Evolutionary conservation across 1,139 yeast species (phyloP).

Genomic region (Lodderomyces parapsilosis): DNA sequence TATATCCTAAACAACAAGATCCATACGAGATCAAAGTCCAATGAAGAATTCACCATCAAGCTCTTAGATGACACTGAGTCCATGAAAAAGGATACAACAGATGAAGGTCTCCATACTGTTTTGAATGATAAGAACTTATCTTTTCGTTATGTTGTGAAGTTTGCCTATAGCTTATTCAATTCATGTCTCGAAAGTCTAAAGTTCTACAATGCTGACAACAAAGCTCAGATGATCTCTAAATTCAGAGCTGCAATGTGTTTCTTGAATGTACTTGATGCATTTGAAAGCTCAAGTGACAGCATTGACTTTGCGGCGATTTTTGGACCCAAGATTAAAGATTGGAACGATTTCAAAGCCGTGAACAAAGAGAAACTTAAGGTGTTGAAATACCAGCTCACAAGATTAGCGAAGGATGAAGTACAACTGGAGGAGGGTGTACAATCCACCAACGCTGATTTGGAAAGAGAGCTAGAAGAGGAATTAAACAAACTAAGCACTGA

Average conservation of each 20-base stretch:
- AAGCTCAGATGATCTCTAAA: constrained; percentile 29
- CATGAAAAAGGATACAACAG: constrained; percentile 36
- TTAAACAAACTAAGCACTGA: constrained; percentile 17
- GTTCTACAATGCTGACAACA: constrained; percentile 19
- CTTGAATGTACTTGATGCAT: constrained; percentile 29
- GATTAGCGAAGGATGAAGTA: constrained; percentile 39
- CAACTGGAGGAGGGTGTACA: constrained; percentile 23
- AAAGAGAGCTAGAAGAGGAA: constrained; percentile 28
- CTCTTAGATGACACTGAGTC: constrained; percentile 66
- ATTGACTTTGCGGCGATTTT: constrained; percentile 34
- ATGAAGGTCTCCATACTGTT: constrained; percentile 37
- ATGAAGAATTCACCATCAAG: constrained; percentile 55
- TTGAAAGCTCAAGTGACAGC: constrained; percentile 20
- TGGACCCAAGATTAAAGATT: constrained; percentile 25
- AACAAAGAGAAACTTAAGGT: constrained; percentile 37
- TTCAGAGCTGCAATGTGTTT: constrained; percentile 40
- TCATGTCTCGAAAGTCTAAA: constrained; percentile 34
- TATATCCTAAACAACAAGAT: constrained; percentile 56
- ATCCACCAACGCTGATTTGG: constrained; percentile 28
- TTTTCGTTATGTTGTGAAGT: constrained; percentile 56
- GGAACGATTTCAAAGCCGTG: constrained; percentile 25
- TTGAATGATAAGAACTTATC: constrained; percentile 59
- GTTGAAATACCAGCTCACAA: constrained; percentile 40
- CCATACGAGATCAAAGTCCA: constrained; percentile 52
- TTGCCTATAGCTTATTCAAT: constrained; percentile 62